Conservation (phyloP, 1,284 basidiomycete genomes). For the Apiotrichum akiyoshidainum region DNA sequence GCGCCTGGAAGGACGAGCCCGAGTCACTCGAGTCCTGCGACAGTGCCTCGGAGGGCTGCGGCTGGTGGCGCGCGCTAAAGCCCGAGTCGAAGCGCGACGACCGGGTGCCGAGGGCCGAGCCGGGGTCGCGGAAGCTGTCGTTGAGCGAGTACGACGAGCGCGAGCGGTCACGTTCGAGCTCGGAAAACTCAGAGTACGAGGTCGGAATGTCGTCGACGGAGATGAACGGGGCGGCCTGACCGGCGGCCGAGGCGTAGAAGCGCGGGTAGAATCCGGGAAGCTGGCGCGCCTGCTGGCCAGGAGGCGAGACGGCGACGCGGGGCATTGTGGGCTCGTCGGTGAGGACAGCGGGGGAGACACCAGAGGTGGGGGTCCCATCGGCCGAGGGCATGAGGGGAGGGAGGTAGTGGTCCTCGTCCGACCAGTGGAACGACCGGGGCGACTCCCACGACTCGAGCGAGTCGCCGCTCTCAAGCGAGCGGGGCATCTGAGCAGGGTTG, state of each 20-base stretch:
- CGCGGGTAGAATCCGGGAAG: slow-evolving; percentile 47
- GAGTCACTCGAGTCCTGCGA: slow-evolving; percentile 1
- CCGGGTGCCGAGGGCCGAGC: slow-evolving; percentile 8
- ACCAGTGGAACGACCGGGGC: slow-evolving; percentile 47
- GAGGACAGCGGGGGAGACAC: neutral
- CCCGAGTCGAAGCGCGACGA: neutral
- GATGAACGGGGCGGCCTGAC: slow-evolving; percentile 23
- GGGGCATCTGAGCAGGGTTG: neutral
- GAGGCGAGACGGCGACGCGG: neutral
- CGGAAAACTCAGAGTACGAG: slow-evolving; percentile 18
- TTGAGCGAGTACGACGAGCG: slow-evolving; percentile 4
- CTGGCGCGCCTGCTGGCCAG: slow-evolving; percentile 25
- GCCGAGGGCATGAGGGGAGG: slow-evolving; percentile 12
- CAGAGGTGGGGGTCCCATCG: neutral
- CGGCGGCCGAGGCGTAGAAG: slow-evolving; percentile 40
- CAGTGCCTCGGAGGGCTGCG: neutral
- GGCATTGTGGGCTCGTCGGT: neutral
- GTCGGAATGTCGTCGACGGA: slow-evolving; percentile 33
- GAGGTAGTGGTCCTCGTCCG: slow-evolving; percentile 37
- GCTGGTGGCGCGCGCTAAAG: slow-evolving; percentile 1
- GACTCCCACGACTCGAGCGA: slow-evolving; percentile 44
- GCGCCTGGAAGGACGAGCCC: slow-evolving; percentile 7
- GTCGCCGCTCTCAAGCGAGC: slow-evolving; percentile 14
- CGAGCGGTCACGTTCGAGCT: slow-evolving; percentile 8
- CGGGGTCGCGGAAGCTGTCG: slow-evolving; percentile 19